Evolutionary conservation across 202 grass and related monocot genomes (phyloP).

Genomic region (Hordeum pubiflorum): DNA sequence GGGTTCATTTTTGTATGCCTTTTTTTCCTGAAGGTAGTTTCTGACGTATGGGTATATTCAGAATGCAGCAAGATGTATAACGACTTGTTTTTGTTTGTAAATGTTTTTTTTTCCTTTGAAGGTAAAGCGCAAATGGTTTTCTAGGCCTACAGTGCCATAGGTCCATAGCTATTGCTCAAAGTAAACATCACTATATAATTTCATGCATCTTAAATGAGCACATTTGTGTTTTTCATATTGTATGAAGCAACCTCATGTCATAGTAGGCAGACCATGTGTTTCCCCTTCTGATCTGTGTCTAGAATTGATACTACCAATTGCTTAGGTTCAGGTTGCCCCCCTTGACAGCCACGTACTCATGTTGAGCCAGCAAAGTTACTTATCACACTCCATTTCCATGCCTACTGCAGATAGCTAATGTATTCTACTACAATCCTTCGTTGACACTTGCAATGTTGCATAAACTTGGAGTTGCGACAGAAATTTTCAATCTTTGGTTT

Average conservation of each 20-base stretch:
- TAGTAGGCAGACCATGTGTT: neutral
- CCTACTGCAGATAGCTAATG: constrained; percentile 66
- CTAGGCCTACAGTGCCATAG: neutral
- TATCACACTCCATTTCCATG: neutral
- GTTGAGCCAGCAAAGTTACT: neutral
- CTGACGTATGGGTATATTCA: neutral
- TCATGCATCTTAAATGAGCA: neutral
- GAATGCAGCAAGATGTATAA: neutral
- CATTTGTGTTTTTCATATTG: neutral
- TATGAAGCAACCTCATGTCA: neutral
- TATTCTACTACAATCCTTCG: constrained; percentile 68
- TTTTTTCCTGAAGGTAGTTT: neutral
- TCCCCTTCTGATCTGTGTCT: neutral
- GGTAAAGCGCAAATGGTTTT: neutral
- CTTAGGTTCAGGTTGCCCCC: neutral
- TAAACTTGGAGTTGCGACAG: constrained; percentile 62
- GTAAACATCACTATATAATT: constrained; percentile 2
- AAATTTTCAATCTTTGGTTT: constrained; percentile 85
- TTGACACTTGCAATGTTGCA: constrained; percentile 58
- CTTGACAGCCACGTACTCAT: neutral
- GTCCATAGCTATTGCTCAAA: neutral
- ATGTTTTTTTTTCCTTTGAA: neutral
- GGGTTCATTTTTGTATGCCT: neutral
- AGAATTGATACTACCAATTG: neutral
- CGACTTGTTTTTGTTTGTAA: neutral